A percentile compares a stretch with the other conserved stretches of the same genome.
Conservation (phyloP, 2,329 filamentous ascomycete genomes). For the Claviceps digitariae region DNA sequence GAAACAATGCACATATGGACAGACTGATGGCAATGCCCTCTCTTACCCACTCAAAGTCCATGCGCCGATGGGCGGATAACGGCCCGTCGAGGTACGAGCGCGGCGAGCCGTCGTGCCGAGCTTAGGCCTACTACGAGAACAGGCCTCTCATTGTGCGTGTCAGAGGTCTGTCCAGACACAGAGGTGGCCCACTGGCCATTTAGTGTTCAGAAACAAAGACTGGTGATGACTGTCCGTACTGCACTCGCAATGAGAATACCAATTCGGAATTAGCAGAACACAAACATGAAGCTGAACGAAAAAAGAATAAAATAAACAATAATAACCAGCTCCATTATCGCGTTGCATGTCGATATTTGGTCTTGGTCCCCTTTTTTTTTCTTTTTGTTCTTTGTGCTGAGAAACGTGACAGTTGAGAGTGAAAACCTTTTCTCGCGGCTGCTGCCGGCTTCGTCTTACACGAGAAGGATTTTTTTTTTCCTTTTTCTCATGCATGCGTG, state of each 20-base stretch:
- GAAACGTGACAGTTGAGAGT: background rate
- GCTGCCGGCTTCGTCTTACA: background rate
- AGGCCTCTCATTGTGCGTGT: background rate
- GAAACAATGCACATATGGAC: background rate
- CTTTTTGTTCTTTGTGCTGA: background rate
- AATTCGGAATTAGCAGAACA: background rate
- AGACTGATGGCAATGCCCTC: background rate
- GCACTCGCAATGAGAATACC: background rate
- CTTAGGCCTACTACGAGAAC: background rate
- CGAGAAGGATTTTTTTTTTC: background rate
- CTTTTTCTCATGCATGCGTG: conserved; percentile 1
- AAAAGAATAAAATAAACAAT: too few relatives aligned
- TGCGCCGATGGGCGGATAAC: background rate
- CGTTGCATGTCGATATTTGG: background rate
- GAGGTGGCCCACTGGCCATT: background rate
- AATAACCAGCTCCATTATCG: too few relatives aligned
- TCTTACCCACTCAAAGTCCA: background rate
- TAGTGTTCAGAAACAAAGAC: background rate
- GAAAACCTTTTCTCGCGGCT: background rate
- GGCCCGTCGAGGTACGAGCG: background rate
- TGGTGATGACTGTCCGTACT: background rate
- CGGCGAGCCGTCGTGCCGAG: background rate
- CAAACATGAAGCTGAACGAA: too few relatives aligned
- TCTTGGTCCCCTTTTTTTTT: background rate
- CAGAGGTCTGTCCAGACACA: background rate